Evolutionary conservation across 345 rosid genomes (phyloP).

Genomic region (Stellera chamaejasme): DNA sequence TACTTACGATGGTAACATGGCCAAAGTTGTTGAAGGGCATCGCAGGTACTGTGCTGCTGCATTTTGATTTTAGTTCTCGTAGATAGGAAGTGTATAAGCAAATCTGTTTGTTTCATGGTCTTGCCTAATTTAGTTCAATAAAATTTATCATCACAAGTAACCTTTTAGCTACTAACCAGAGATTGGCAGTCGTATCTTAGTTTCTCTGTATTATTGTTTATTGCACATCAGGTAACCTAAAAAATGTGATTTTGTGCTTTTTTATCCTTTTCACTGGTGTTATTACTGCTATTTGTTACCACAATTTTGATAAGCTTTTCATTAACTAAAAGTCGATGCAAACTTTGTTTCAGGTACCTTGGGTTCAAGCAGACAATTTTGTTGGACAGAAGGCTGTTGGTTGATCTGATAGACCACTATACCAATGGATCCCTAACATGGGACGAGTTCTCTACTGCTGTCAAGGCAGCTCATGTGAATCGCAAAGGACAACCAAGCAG

Average conservation of each 20-base stretch:
- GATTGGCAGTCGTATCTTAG: neutral
- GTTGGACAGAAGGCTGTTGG: constrained; percentile 65
- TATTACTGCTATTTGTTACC: neutral
- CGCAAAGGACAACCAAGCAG: constrained; percentile 64
- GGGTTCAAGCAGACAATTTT: constrained; percentile 85
- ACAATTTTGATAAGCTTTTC: no score
- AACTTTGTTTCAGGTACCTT: constrained; percentile 42
- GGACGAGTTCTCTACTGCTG: constrained; percentile 73
- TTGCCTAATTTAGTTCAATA: neutral
- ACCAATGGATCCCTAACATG: constrained; percentile 50
- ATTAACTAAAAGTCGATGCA: no score
- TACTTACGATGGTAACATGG: constrained; percentile 99
- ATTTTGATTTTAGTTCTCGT: neutral
- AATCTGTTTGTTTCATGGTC: neutral
- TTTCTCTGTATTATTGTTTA: no score
- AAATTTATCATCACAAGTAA: neutral
- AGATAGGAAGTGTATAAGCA: neutral
- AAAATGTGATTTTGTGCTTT: neutral
- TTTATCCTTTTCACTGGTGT: neutral
- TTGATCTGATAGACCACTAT: constrained; percentile 76
- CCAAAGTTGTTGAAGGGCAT: constrained; percentile 98
- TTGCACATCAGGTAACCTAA: no score
- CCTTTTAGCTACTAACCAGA: constrained; percentile 4
- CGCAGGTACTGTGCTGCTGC: constrained; percentile 47
- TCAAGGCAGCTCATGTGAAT: constrained; percentile 60